Evolutionary conservation across 73 alveolate species (phyloP).

Genomic region (Paramecium sonneborni): DNA sequence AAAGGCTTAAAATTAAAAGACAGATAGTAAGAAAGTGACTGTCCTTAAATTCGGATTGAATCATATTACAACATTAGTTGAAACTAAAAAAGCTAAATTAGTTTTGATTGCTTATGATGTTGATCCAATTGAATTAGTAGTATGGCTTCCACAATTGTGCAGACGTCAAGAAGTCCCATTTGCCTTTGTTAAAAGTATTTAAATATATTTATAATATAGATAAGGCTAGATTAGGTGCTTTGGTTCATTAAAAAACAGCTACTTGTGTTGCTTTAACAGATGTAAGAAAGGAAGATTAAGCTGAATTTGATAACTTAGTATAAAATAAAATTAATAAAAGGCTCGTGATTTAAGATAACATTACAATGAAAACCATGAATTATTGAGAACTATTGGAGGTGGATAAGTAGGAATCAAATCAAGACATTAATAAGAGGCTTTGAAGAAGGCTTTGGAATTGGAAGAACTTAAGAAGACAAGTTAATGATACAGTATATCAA

Average conservation of each 20-base stretch:
- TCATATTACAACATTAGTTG: constrained; percentile 98
- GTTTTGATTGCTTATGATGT: constrained; percentile 98
- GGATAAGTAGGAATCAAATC: constrained; percentile 72
- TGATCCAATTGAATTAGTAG: constrained; percentile 97
- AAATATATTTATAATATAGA: constrained; percentile 12
- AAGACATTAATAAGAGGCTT: constrained; percentile 71
- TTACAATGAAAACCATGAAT: constrained; percentile 75
- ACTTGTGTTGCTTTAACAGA: constrained; percentile 98
- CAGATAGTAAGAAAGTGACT: constrained; percentile 87
- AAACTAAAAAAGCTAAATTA: constrained; percentile 96
- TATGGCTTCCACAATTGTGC: constrained; percentile 97
- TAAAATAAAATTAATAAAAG: background rate
- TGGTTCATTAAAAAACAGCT: constrained; percentile 98
- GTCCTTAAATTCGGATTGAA: constrained; percentile 97
- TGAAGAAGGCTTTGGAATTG: constrained; percentile 70
- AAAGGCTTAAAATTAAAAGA: constrained; percentile 85
- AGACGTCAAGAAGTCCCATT: constrained; percentile 96
- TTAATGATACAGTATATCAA: constrained; percentile 9
- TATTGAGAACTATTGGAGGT: constrained; percentile 72
- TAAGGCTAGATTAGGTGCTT: constrained; percentile 96
- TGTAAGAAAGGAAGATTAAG: constrained; percentile 93
- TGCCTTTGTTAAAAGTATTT: constrained; percentile 86
- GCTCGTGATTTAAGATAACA: constrained; percentile 51
- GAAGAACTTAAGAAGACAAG: constrained; percentile 86
- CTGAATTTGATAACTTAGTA: constrained; percentile 76